phyloP scores from a whole-genome alignment of 148 eudicot species.

The Chenopodium suecicum region DNA sequence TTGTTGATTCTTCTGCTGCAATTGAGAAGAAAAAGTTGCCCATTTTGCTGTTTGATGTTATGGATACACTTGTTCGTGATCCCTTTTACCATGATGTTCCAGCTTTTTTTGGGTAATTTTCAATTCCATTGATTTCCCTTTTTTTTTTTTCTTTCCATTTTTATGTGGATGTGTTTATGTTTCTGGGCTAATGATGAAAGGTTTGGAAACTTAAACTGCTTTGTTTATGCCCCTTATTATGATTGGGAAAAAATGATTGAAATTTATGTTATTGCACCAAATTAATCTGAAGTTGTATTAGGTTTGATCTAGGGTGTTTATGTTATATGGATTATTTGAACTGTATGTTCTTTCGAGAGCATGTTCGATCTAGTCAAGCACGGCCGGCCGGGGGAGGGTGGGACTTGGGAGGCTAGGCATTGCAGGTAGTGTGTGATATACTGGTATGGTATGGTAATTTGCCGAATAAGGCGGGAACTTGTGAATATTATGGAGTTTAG shows the following conservation, averaged over 20 bases:
- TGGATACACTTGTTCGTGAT: slow-evolving; percentile 92
- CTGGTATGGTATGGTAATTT: neutral
- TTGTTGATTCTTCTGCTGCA: neutral
- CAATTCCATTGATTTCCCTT: neutral
- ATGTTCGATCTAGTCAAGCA: neutral
- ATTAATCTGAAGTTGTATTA: neutral
- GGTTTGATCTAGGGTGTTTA: neutral
- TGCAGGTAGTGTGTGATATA: neutral
- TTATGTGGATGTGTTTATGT: neutral
- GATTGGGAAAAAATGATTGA: slow-evolving; percentile 11
- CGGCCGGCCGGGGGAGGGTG: neutral
- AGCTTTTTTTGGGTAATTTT: slow-evolving; percentile 57
- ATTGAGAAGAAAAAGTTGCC: slow-evolving; percentile 51
- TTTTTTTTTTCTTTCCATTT: neutral
- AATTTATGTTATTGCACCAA: neutral
- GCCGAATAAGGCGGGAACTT: neutral
- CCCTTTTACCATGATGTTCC: slow-evolving; percentile 83
- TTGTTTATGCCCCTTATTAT: neutral
- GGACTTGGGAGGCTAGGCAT: neutral
- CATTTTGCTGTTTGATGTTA: slow-evolving; percentile 74
- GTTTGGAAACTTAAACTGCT: neutral
- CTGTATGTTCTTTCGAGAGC: neutral
- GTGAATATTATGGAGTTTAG: neutral
- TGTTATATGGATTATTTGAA: no score
- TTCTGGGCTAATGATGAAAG: neutral